Conservation (phyloP, 2,329 filamentous ascomycete species). For the Trichoderma citrinoviride region DNA sequence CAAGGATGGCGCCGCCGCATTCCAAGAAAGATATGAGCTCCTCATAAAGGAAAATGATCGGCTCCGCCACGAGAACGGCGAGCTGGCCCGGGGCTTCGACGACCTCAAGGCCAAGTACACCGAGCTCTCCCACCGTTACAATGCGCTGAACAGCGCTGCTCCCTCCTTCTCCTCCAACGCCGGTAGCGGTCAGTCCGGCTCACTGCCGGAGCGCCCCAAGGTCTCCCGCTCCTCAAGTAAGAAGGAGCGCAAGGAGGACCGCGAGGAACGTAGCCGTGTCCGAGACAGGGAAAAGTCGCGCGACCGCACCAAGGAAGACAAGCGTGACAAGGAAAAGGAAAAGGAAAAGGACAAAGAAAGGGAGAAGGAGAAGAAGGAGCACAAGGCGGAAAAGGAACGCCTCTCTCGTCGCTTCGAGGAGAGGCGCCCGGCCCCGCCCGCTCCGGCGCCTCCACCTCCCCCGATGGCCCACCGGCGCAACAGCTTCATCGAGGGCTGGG, state of each 20-base stretch:
- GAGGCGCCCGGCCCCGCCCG: slow-evolving; percentile 27
- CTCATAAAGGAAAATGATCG: slow-evolving; percentile 26
- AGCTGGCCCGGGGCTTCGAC: slow-evolving; percentile 29
- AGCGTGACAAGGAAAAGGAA: slow-evolving; percentile 32
- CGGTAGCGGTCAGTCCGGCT: slow-evolving; percentile 20
- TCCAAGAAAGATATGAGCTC: slow-evolving; percentile 26
- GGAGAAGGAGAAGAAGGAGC: slow-evolving; percentile 33
- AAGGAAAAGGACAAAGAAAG: slow-evolving; percentile 27
- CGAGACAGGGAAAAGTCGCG: slow-evolving; percentile 15
- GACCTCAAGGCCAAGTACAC: slow-evolving; percentile 32
- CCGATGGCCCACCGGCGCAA: slow-evolving; percentile 29
- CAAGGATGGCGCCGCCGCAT: slow-evolving; percentile 22
- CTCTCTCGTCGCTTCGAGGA: slow-evolving; percentile 41
- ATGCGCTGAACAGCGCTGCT: slow-evolving; percentile 28
- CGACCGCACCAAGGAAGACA: slow-evolving; percentile 22
- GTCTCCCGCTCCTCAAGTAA: slow-evolving; percentile 31
- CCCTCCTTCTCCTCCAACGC: slow-evolving; percentile 28
- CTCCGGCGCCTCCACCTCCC: slow-evolving; percentile 19
- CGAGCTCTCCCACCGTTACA: slow-evolving; percentile 32
- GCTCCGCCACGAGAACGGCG: slow-evolving; percentile 33
- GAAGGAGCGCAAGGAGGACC: slow-evolving; percentile 27
- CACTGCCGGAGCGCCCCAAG: slow-evolving; percentile 32
- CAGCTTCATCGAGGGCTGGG: slow-evolving; percentile 38
- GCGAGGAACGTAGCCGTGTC: slow-evolving; percentile 29
- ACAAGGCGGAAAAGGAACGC: slow-evolving; percentile 37